Conservation (phyloP, 2,329 filamentous ascomycete genomes). For the Aspergillus texensis region DNA sequence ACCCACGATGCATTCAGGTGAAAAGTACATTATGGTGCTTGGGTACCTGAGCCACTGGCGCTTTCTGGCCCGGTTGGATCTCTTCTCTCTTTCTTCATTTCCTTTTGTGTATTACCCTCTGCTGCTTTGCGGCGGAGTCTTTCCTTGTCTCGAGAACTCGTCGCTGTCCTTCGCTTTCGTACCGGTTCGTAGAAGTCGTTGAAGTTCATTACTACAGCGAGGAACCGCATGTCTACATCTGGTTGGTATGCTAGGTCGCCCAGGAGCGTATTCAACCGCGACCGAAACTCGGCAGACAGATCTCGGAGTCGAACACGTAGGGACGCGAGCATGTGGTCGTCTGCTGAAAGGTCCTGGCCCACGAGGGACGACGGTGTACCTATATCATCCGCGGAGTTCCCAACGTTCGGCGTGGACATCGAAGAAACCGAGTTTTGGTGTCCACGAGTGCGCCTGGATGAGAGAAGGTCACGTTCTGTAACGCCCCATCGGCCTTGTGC, state of each 20-base stretch:
- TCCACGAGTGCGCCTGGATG: conserved; percentile 33
- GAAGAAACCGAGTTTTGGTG: conserved; percentile 31
- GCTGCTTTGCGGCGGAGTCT: conserved; percentile 30
- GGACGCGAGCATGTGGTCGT: conserved; percentile 70
- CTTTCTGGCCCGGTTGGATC: conserved; percentile 14
- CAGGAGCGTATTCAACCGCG: conserved; percentile 76
- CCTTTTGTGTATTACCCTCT: conserved; percentile 23
- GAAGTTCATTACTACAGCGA: conserved; percentile 98
- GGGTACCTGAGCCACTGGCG: conserved; percentile 5
- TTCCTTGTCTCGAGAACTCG: conserved; percentile 36
- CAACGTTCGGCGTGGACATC: conserved; percentile 30
- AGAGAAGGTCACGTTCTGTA: conserved; percentile 55
- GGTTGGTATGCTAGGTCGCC: conserved; percentile 92
- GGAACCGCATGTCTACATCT: conserved; percentile 91
- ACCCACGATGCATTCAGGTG: background rate
- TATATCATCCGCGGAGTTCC: conserved; percentile 27
- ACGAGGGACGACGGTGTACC: conserved; percentile 45
- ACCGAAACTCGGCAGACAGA: conserved; percentile 75
- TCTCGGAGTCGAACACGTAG: conserved; percentile 73
- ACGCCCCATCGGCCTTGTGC: conserved; percentile 67
- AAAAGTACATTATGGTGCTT: background rate
- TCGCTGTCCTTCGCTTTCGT: conserved; percentile 55
- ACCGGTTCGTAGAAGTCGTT: conserved; percentile 92
- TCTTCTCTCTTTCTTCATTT: conserved; percentile 29
- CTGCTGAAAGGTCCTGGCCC: conserved; percentile 40